These are phyloP conservation scores for Hypomyces rosellus DNA, from an alignment of 2,329 filamentous ascomycete genomes.

Conservation along the genomic window DNA sequence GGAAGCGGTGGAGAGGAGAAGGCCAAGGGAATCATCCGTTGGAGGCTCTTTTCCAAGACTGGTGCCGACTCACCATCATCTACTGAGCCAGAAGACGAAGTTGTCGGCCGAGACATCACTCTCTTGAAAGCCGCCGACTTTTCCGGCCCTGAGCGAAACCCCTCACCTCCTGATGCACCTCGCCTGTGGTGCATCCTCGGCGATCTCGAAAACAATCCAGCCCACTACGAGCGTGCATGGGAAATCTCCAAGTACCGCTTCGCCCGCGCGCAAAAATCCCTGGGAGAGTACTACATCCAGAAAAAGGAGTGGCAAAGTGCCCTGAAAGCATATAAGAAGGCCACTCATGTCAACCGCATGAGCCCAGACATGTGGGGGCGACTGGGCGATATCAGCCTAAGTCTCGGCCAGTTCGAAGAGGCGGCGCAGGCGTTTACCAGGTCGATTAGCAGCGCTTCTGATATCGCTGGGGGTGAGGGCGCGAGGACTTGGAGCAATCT, in stretches of 20 bases:
- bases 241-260: slow-evolving; percentile 74
- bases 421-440: slow-evolving; percentile 79
- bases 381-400: slow-evolving; percentile 79
- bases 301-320: slow-evolving; percentile 62
- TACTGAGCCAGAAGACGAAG: slow-evolving; percentile 43
- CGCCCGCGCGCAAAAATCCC: slow-evolving; percentile 77
- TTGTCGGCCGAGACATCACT: slow-evolving; percentile 44
- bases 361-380: slow-evolving; percentile 85
- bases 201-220: slow-evolving; percentile 70
- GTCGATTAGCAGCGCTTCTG: slow-evolving; percentile 59
- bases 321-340: slow-evolving; percentile 69
- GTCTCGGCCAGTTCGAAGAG: slow-evolving; percentile 67
- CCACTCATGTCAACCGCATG: slow-evolving; percentile 71
- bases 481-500: slow-evolving; percentile 94
- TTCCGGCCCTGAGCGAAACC: slow-evolving; percentile 57
- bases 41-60: slow-evolving; percentile 69
- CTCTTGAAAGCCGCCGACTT: slow-evolving; percentile 49
- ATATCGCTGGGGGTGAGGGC: slow-evolving; percentile 71
- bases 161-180: slow-evolving; percentile 74
- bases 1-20: slow-evolving; percentile 66
- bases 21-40: slow-evolving; percentile 67
- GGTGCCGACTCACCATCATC: slow-evolving; percentile 20
- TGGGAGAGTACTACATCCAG: slow-evolving; percentile 72
- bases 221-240: slow-evolving; percentile 83
- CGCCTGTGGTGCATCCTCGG: slow-evolving; percentile 90